These are phyloP conservation scores for Fistulinella staudtii DNA, from an alignment of 1,284 basidiomycete genomes.

Conservation along the genomic window DNA sequence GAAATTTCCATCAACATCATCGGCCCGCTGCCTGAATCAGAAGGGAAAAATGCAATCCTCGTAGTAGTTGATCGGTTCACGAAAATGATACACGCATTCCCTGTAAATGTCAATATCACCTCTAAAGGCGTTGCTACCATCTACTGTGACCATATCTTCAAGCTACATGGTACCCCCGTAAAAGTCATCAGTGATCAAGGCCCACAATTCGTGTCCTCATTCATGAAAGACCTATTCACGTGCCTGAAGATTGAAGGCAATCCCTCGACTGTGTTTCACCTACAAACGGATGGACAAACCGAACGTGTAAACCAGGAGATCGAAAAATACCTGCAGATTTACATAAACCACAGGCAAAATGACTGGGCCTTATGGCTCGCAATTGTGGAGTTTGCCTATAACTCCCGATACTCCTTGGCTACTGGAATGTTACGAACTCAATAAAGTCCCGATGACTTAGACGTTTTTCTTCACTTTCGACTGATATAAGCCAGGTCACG, in stretches of 20 bases:
- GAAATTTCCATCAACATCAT: constrained; percentile 2
- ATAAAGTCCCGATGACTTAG: neutral
- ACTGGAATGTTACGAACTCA: neutral
- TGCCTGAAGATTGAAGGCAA: neutral
- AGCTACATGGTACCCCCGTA: constrained; percentile 9
- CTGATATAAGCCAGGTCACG: too few relatives aligned
- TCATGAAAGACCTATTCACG: constrained; percentile 29
- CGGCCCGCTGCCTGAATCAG: neutral
- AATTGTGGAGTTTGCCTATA: neutral
- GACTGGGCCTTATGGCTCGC: neutral
- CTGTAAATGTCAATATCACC: constrained; percentile 2
- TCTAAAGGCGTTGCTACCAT: constrained; percentile 25
- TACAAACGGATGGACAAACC: neutral
- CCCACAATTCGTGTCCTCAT: constrained; percentile 31
- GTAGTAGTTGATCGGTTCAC: constrained; percentile 37
- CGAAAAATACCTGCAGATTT: neutral
- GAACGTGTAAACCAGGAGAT: neutral
- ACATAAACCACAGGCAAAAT: neutral
- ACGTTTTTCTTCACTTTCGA: too few relatives aligned
- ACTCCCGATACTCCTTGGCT: neutral
- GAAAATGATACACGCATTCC: constrained; percentile 15
- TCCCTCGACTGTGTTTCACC: neutral
- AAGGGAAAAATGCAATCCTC: constrained; percentile 36
- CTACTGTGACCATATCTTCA: constrained; percentile 28
- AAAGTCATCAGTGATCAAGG: constrained; percentile 22